Base-by-base conservation (phyloP, 228 moss, liverwort and hornwort genomes). In the Sphagnum fallax region DNA sequence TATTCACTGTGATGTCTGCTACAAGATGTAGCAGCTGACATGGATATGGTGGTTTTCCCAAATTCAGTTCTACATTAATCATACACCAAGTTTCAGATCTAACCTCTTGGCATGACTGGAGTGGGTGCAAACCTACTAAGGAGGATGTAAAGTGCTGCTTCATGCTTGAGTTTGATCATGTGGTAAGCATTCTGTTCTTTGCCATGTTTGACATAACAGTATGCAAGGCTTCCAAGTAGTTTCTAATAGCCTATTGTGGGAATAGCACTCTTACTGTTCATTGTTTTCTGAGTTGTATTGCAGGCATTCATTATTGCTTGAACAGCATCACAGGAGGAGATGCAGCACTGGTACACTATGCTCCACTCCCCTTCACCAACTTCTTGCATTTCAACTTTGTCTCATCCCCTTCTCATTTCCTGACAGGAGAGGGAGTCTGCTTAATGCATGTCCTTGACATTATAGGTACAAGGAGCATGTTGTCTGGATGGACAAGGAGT, bases 251-350 rank as follows among this genome's bases (percentile, higher is more conserved):
- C 32, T 64, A 48, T 32, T 0, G 32, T 32, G 32, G 32, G 32
- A 32, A 32, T 32, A 32, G 32, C 32, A 32, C 32, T 32, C 32
- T 32, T 32, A 32, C 32, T 32, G 32, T 32, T 32, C 32, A 32
- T 32, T 32, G 32, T 32, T 32, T 32, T 32, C 49, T 18, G 32
- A 32, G 32, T 32, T 15, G 58, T 47, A 18, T 32, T 32, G 16
- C 81, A 85, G 84, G 84, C 84, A 5, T 85, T 85, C 74, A 85
- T 85, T 67, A 81, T 85, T 67, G 84, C 84, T 72, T 85, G 81
- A 15, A 85, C 84, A 2, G 81, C 75, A 12, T 78, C 76, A 2
- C 66, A 85, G 74, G 84, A 85, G 71, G 84, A 81, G 78, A 1
- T 32, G 32, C 32, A 32, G 32, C 32, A 32, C 32, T 32, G 32